A percentile compares a stretch with the other conserved stretches of the same genome.
Conservation (phyloP, 2,329 filamentous ascomycete species). For the Stagonosporopsis rhizophila region DNA sequence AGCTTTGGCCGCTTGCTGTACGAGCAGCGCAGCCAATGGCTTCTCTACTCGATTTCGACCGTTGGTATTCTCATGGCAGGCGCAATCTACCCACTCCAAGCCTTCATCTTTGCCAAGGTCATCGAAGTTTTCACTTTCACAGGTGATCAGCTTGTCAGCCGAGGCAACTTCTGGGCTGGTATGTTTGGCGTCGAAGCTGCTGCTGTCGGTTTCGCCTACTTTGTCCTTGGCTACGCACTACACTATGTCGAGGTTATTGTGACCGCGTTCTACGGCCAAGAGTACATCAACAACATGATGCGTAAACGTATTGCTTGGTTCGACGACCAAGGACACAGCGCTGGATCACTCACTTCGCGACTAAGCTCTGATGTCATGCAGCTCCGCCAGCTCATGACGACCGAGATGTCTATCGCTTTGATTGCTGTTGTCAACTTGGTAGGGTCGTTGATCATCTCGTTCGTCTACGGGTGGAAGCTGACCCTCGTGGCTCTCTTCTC, state of each 20-base stretch:
- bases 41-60: conserved; percentile 40
- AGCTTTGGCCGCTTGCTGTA: conserved; percentile 45
- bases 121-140: conserved; percentile 48
- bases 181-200: conserved; percentile 70
- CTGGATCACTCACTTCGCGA: conserved; percentile 66
- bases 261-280: conserved; percentile 61
- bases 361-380: conserved; percentile 65
- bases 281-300: conserved; percentile 68
- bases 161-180: conserved; percentile 67
- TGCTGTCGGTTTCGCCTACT: conserved; percentile 62
- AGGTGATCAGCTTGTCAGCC: conserved; percentile 33
- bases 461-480: conserved; percentile 79
- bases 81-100: conserved; percentile 49
- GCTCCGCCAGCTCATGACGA: conserved; percentile 67
- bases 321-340: conserved; percentile 63
- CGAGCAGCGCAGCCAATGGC: conserved; percentile 46
- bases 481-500: conserved; percentile 71
- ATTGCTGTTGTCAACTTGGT: conserved; percentile 70
- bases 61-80: conserved; percentile 43
- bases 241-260: conserved; percentile 52
- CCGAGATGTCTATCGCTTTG: conserved; percentile 66
- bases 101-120: conserved; percentile 49
- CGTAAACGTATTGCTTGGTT: conserved; percentile 67
- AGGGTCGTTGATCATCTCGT: conserved; percentile 71
- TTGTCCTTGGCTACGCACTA: conserved; percentile 52